Percentiles rank a stretch among this genome's conserved stretches.
Evolutionary conservation across 176 grass and related monocot genomes (phyloP).

Genomic region (Oryza australiensis): DNA sequence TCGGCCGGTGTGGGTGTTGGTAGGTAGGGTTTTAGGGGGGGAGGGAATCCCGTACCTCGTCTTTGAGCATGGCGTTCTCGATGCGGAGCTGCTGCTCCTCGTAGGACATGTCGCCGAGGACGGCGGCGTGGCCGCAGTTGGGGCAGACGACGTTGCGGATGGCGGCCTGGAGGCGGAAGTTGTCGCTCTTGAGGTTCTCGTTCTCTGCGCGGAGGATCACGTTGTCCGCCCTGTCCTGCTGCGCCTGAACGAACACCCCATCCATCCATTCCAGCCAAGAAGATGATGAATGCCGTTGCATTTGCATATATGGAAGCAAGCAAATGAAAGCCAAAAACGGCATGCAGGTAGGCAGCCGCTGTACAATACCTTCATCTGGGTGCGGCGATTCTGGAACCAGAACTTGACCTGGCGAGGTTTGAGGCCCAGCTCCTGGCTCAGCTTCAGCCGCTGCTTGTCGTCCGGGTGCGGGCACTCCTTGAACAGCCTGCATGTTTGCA

Average conservation of each 20-base stretch:
- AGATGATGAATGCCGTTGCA: neutral
- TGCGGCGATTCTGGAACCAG: slow-evolving; percentile 99
- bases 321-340: too few species aligned
- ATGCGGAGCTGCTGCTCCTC: slow-evolving; percentile 94
- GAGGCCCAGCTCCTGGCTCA: slow-evolving; percentile 89
- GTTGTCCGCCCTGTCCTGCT: slow-evolving; percentile 92
- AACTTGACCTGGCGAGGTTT: slow-evolving; percentile 98
- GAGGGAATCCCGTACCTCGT: slow-evolving; percentile 74
- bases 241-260: slow-evolving; percentile 30
- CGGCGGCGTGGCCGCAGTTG: slow-evolving; percentile 84
- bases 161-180: slow-evolving; percentile 85
- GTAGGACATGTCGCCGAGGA: slow-evolving; percentile 85
- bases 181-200: slow-evolving; percentile 87
- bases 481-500: slow-evolving; percentile 75
- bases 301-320: too few species aligned
- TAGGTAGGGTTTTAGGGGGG: neutral
- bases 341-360: too few species aligned
- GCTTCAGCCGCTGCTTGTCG: slow-evolving; percentile 95
- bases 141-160: slow-evolving; percentile 91
- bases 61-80: slow-evolving; percentile 91
- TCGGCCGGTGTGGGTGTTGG: neutral
- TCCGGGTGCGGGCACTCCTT: slow-evolving; percentile 98
- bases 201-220: slow-evolving; percentile 82
- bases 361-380: slow-evolving; percentile 70
- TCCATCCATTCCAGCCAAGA: neutral